Percentiles rank a stretch among this genome's conserved stretches.
These are phyloP conservation scores for Beauveria rudraprayagi DNA, from an alignment of 2,329 filamentous ascomycete genomes.

Conservation along the genomic window DNA sequence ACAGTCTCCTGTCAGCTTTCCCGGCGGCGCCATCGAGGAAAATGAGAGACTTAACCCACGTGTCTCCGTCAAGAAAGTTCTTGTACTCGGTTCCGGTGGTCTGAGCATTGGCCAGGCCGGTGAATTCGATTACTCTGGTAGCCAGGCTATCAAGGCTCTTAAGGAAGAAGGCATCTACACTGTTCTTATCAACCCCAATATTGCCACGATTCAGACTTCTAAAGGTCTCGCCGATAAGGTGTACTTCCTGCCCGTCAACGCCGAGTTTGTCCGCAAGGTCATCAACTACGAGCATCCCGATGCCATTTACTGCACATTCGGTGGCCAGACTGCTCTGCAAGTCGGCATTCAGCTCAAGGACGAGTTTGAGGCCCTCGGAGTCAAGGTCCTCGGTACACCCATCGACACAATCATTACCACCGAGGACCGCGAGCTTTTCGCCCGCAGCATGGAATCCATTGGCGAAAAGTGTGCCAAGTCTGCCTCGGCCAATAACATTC, in stretches of 20 bases:
- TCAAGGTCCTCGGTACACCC: constrained; percentile 89
- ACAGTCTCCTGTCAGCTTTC: constrained; percentile 70
- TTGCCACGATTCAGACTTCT: constrained; percentile 96
- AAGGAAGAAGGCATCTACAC: constrained; percentile 99
- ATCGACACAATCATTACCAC: constrained; percentile 98
- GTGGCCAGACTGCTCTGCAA: constrained; percentile 92
- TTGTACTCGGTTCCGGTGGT: constrained; percentile 89
- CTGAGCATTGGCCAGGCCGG: constrained; percentile 96
- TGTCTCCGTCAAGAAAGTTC: constrained; percentile 85
- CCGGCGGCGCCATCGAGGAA: constrained; percentile 72
- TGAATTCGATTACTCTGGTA: constrained; percentile 98
- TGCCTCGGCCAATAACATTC: constrained; percentile 78
- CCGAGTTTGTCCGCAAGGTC: constrained; percentile 95
- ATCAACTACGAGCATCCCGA: constrained; percentile 92
- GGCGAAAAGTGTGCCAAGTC: constrained; percentile 97
- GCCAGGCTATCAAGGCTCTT: constrained; percentile 94
- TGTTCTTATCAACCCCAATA: constrained; percentile 97
- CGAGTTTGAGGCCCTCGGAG: constrained; percentile 86
- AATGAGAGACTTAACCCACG: constrained; percentile 69
- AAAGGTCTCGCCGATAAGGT: constrained; percentile 98
- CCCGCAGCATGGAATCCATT: constrained; percentile 96
- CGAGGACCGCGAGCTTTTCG: constrained; percentile 94
- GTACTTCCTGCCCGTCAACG: constrained; percentile 94
- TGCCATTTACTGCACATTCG: constrained; percentile 95
- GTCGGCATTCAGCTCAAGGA: constrained; percentile 97